Conservation (phyloP, 1,284 basidiomycete species). For the Ceratobasidium sp. region DNA sequence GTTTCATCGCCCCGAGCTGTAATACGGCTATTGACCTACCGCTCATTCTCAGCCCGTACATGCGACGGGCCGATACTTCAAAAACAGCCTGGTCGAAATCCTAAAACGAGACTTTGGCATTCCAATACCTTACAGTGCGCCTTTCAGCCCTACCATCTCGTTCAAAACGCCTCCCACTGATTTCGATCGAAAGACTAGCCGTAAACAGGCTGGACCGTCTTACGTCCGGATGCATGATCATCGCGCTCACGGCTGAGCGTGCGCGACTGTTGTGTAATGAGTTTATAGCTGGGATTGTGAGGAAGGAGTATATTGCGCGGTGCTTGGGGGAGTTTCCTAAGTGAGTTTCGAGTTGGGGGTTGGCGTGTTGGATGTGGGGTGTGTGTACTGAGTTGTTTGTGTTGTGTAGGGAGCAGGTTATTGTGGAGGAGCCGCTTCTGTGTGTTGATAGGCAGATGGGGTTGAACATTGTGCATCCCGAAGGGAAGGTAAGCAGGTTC, state of each 20-base stretch:
- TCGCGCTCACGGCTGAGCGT: slow-evolving; percentile 76
- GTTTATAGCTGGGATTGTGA: slow-evolving; percentile 84
- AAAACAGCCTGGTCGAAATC: slow-evolving; percentile 90
- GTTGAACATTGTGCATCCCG: slow-evolving; percentile 92
- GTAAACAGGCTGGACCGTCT: slow-evolving; percentile 95
- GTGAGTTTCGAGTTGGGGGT: slow-evolving; percentile 63
- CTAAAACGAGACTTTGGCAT: slow-evolving; percentile 89
- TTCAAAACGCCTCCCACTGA: neutral
- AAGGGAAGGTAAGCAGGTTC: slow-evolving; percentile 79
- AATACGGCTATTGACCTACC: too few relatives aligned
- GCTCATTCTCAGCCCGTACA: slow-evolving; percentile 80
- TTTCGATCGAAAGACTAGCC: slow-evolving; percentile 66
- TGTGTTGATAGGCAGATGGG: slow-evolving; percentile 97
- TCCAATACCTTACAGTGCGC: slow-evolving; percentile 85
- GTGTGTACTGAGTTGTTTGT: neutral
- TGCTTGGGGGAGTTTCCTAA: slow-evolving; percentile 86
- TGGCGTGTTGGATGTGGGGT: neutral
- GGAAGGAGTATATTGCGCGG: slow-evolving; percentile 93
- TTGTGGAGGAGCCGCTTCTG: slow-evolving; percentile 89
- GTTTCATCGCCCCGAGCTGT: slow-evolving; percentile 5
- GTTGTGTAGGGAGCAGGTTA: slow-evolving; percentile 74
- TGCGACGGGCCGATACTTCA: slow-evolving; percentile 88
- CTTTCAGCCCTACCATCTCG: too few relatives aligned
- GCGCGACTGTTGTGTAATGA: slow-evolving; percentile 73
- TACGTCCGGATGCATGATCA: slow-evolving; percentile 96